Evolutionary conservation across 83 land plant genomes (phyloP), one percentile per base, ranked within the genome.

Genomic region (Diphasiastrum complanatum): DNA sequence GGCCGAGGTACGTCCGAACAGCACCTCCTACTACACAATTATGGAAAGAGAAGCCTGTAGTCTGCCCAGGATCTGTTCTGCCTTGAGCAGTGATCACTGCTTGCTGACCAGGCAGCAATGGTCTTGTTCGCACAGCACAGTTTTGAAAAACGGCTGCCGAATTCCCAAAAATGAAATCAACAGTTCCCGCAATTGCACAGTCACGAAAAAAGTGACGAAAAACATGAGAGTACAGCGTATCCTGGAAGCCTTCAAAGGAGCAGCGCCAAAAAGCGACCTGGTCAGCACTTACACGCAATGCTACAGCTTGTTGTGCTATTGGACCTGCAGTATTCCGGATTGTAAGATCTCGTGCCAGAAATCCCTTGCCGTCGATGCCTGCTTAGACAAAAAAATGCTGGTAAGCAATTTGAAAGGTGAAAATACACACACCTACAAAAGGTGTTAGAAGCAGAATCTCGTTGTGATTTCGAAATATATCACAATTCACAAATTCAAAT

Each of bases 41-140:
- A 16, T 61, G 64, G 59, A 61, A 61, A 18, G 61, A 61, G 30
- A 61, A 61, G 26, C 57, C 64, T 3, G 64, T 61, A 45, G 36
- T 61, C 29, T 61, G 64, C 36, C 41, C 41, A 20, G 64, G 57
- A 61, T 61, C 64, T 16, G 57, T 36, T 45, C 31, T 41, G n/a
- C 6, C 57, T 18, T 61, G 64, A 24, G 64, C 64, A 2, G 64
- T 45, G 18, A 16, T 37, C 5, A 33, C 31, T 0, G 25, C 43
- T 11, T 61, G 37, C 43, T 61, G 60, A 16, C 61, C 20, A 2
- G 33, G 23, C 25, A 61, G 47, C 5, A 32, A 50, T 16, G 30
- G 31, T 22, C 38, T 24, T 16, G 64, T 48, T 31, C 23, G 23
- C 11, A 61, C 27, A 2, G 8, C 41, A 48, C 64, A 38, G 14